A percentile compares a stretch with the other conserved stretches of the same genome.
Evolutionary conservation across 805 yeast genomes (phyloP).

Genomic region (Debaryomyces maramus): DNA sequence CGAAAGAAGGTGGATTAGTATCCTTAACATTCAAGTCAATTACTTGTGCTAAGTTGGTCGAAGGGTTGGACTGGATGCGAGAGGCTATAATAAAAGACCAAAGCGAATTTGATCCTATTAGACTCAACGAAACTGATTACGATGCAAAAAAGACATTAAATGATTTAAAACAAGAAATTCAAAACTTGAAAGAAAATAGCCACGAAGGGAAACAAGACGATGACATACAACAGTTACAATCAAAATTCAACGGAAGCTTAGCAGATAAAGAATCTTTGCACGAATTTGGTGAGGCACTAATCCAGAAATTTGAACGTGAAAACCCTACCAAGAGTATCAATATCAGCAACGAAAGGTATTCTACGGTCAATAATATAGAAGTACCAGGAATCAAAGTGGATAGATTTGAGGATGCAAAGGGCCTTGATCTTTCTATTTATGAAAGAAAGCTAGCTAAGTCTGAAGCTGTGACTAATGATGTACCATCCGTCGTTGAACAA

Average conservation of each 20-base stretch:
- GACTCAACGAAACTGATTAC: constrained; percentile 18
- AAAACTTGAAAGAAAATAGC: constrained; percentile 6
- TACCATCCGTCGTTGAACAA: not conserved
- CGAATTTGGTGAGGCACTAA: constrained; percentile 14
- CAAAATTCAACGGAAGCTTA: constrained; percentile 13
- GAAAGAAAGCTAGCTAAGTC: constrained; percentile 10
- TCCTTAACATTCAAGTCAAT: constrained; percentile 44
- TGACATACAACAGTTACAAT: constrained; percentile 7
- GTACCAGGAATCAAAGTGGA: constrained; percentile 17
- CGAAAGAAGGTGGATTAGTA: constrained; percentile 42
- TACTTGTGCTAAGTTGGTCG: constrained; percentile 35
- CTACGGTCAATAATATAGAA: constrained; percentile 5
- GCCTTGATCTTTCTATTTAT: constrained; percentile 19
- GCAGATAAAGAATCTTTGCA: constrained; percentile 15
- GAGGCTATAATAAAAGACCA: constrained; percentile 21
- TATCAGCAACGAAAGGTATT: constrained; percentile 15
- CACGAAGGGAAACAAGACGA: constrained; percentile 2
- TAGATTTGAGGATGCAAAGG: constrained; percentile 23
- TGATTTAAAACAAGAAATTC: constrained; percentile 24
- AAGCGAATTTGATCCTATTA: constrained; percentile 10
- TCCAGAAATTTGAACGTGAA: constrained; percentile 16
- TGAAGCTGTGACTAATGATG: no score
- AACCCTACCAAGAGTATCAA: constrained; percentile 15
- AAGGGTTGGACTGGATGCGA: constrained; percentile 34
- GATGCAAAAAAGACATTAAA: constrained; percentile 17